Base-by-base conservation (phyloP, 768 basidiomycete species). In the Hirschioporus abietinus region DNA sequence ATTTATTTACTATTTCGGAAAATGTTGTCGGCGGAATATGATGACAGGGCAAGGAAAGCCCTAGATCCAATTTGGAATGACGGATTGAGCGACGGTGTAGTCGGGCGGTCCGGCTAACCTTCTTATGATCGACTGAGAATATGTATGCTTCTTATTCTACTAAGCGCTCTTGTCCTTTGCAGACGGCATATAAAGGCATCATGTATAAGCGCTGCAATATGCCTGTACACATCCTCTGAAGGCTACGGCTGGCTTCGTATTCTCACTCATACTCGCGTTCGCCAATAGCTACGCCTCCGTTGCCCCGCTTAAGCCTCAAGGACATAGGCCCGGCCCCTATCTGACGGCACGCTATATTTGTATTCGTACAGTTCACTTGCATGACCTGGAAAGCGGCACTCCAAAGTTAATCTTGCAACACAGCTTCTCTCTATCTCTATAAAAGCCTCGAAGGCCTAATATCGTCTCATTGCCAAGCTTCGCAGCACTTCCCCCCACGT, bases 241-340 rank as follows among this genome's bases (percentile, higher is more conserved):
- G 42, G 42, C 42, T 52, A 52, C 42, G 42, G 42, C 42, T 52
- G 42, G 42, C 42, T 52, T 52, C 42, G 42, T 52, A 52, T 52
- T 10, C 42, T 52, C 42, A 15, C 42, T 52, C 42, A 52, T 15
- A 52, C 42, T 20, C 12, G 15, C 42, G 12, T 20, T 52, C 42
- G 42, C 15, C 42, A 52, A 52, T 12, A 20, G 42, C 42, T 20
- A 52, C 42, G 42, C 20, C 42, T 52, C 42, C 20, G 4, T 52
- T 15, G 4, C 12, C 4, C 42, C 42, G 20, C 42, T 15, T 52
- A 52, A 15, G 15, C 42, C 15, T 20, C 42, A 12, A 52, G 20
- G 42, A 52, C 42, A 52, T 52, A 52, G 42, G 42, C 42, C 42
- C 42, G 42, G 15, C 42, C 20, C 42, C 42, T 52, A 52, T 52